Evolutionary conservation across 2,329 filamentous ascomycete genomes (phyloP).

Genomic region (Plenodomus biglobosus): DNA sequence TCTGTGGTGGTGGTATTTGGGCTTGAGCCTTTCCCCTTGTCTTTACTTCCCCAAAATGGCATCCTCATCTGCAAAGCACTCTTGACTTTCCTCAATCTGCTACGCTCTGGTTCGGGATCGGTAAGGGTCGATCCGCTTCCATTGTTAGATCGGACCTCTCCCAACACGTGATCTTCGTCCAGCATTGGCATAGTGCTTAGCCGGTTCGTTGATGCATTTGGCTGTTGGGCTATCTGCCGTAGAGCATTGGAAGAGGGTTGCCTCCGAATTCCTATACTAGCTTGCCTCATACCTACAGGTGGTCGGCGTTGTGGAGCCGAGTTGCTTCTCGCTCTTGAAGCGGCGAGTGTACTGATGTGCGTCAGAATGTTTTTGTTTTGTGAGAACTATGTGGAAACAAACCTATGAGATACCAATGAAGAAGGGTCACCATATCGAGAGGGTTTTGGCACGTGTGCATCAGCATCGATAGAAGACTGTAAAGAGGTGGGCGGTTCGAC

Average conservation of each 20-base stretch:
- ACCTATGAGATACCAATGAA: slow-evolving; percentile 25
- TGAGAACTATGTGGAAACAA: slow-evolving; percentile 1
- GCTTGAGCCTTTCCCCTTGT: slow-evolving; percentile 10
- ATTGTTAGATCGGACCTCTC: slow-evolving; percentile 21
- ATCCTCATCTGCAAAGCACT: slow-evolving; percentile 33
- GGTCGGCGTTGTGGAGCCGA: slow-evolving; percentile 35
- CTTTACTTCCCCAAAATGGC: slow-evolving; percentile 29
- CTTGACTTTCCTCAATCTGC: slow-evolving; percentile 32
- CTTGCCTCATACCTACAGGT: slow-evolving; percentile 27
- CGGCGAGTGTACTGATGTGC: slow-evolving; percentile 12
- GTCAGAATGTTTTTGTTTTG: slow-evolving; percentile 19
- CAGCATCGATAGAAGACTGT: slow-evolving; percentile 41
- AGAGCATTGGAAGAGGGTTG: slow-evolving; percentile 32
- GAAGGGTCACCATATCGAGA: slow-evolving; percentile 22
- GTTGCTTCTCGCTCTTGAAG: slow-evolving; percentile 28
- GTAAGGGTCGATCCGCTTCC: slow-evolving; percentile 18
- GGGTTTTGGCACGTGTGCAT: slow-evolving; percentile 32
- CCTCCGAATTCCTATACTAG: slow-evolving; percentile 42
- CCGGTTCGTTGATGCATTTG: slow-evolving; percentile 24
- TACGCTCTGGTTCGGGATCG: slow-evolving; percentile 11
- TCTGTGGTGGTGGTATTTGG: neutral
- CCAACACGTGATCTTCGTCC: slow-evolving; percentile 31
- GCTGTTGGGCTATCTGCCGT: slow-evolving; percentile 22
- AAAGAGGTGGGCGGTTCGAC: slow-evolving; percentile 39
- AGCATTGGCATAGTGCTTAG: slow-evolving; percentile 32